Evolutionary conservation across 164 flowering plant genomes (phyloP), one percentile per base, ranked within the genome.

Genomic region (Platanus orientalis): DNA sequence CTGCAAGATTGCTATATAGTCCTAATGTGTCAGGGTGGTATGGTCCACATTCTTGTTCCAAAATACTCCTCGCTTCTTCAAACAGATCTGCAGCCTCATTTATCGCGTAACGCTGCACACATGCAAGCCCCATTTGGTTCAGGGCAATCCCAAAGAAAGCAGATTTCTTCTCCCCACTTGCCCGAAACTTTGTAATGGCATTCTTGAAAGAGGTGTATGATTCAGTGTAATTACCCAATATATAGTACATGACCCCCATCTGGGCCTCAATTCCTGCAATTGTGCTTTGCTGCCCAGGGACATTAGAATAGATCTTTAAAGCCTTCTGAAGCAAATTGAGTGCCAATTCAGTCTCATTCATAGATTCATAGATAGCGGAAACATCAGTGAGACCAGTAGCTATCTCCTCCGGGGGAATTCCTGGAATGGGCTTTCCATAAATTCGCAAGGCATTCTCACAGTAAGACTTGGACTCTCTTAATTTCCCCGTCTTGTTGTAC

Each of bases 1-100:
- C 98, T 7, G 98, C 98, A 61, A 93, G 96, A 61, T 93, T 93
- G 80, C 98, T 93, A 62, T 87, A 93, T 10, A 93, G 91, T 27
- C 96, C 98, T 57, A 93, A 87, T 2, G 98, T 93, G 55, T 93
- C 97, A 44, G 95, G 92, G 61, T 93, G 98, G 69, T 79, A 86
- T 0, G 96, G 97, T 53, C 98, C 97, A 60, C 56, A 90, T 65
- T 87, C 97, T 69, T 83, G 82, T 67, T 90, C 97, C 74, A 93
- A 67, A 27, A 93, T 63, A 61, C 12, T 59, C 76, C 80, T 84
- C 45, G 98, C 92, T 76, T 93, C 97, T 76, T 93, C 98, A 77
- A 93, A 93, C 68, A 89, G 69, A 56, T 85, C 87, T 3, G 76
- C 72, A 53, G 98, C 98, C 80, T 93, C 98, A 49, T 84, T 74